Evolutionary conservation across 2,329 filamentous ascomycete genomes (phyloP), one percentile per base, ranked within the genome.

Genomic region (Trichoderma sp.): DNA sequence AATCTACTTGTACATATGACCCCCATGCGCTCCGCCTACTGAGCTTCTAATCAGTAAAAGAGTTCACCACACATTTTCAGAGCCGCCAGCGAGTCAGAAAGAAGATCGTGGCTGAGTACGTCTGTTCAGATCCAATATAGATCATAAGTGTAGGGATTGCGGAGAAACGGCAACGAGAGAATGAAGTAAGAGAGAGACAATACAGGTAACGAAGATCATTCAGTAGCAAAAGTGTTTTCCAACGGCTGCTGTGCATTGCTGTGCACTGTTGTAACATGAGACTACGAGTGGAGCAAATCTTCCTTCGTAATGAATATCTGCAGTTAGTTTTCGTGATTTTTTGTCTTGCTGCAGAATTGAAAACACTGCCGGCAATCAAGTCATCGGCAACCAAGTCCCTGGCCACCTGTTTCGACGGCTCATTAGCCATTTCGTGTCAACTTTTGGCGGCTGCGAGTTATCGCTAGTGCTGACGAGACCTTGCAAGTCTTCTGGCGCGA

Each of bases 381-480:
- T 56, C 12, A 6, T 36, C 21, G 26, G 34, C 26, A 9, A 43
- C 24, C 24, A 47, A 36, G 9, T 30, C 51, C 39, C 18, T 47
- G 11, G 26, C 26, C 32, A 21, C 30, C 24, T 15, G 60, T 63
- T 21, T 28, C 34, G 18, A 21, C 18, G n/a, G n/a, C 28, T 32
- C 11, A 34, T 28, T 67, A 36, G 32, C 51, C 18, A 43, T 28
- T 18, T 30, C 65, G 65, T 68, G 65, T 68, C 53, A 64, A 68
- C 65, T 60, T 68, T 68, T 58, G 65, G 65, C 24, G 65, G 24
- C 53, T 7, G 34, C 34, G 34, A 39, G 24, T 39, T 39, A 28
- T 43, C 65, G 12, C 53, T 68, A 68, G 65, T 68, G 65, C 65
- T 68, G 53, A 68, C 65, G 7, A 9, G 6, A n/a, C 4, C 53